Percentiles rank a stretch among this genome's conserved stretches.
Conservation (phyloP, 1,139 yeast species). For the Suhomyces atakaporum region DNA sequence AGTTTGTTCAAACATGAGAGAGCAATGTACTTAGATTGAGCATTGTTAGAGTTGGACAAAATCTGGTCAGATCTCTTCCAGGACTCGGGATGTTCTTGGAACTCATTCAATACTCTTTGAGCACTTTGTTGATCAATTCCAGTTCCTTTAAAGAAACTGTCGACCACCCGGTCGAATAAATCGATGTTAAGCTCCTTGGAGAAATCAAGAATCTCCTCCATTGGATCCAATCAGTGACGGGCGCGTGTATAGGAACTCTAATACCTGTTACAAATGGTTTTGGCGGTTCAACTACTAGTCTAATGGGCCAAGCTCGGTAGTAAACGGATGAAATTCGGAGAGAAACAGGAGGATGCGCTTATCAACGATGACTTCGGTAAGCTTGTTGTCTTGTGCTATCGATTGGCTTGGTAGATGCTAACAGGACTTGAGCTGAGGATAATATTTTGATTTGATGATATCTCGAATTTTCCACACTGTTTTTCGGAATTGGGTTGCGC, state of each 20-base stretch:
- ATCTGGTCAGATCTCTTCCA: constrained; percentile 95
- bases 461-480: constrained; percentile 4
- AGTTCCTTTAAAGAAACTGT: constrained; percentile 80
- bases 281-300: too few species aligned
- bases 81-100: constrained; percentile 92
- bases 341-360: too few species aligned
- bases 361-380: too few species aligned
- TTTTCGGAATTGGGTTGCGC: constrained; percentile 5
- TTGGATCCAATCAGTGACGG: constrained; percentile 24
- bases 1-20: constrained; percentile 85
- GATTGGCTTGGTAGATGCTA: not conserved
- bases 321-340: too few species aligned
- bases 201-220: constrained; percentile 91
- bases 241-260: too few species aligned
- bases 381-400: too few species aligned
- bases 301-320: too few species aligned
- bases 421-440: constrained; percentile 1
- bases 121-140: constrained; percentile 84
- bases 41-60: constrained; percentile 71
- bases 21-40: constrained; percentile 92
- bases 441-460: constrained; percentile 3
- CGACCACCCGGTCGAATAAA: constrained; percentile 81
- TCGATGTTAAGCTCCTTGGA: constrained; percentile 78
- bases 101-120: constrained; percentile 77
- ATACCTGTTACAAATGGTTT: too few species aligned